phyloP scores from a whole-genome alignment of 805 yeast genomes.

The Metschnikowia corniflorae region DNA sequence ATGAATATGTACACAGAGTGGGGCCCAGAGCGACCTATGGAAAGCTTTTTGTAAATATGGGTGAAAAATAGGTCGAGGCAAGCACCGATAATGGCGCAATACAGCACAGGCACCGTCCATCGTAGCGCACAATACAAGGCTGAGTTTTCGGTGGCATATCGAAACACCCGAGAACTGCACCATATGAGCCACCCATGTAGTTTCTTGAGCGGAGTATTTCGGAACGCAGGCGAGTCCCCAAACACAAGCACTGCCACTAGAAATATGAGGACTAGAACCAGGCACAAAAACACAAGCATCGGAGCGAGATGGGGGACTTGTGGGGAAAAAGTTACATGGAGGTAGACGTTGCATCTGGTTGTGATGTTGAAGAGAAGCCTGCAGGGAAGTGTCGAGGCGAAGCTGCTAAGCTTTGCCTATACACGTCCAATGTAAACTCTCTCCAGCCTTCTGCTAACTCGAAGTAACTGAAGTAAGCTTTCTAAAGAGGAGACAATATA shows the following conservation, averaged over 20 bases:
- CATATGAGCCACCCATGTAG: slow-evolving; percentile 14
- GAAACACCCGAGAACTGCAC: slow-evolving; percentile 3
- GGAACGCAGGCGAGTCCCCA: slow-evolving; percentile 46
- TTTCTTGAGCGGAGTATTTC: slow-evolving; percentile 33
- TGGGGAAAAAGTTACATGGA: no score
- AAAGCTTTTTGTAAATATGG: slow-evolving; percentile 23
- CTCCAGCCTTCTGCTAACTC: no score
- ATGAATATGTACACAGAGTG: slow-evolving; percentile 25
- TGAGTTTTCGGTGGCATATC: slow-evolving; percentile 7
- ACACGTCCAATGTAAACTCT: no score
- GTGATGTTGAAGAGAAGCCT: no score
- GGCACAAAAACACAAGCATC: slow-evolving; percentile 12
- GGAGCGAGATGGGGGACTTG: background rate
- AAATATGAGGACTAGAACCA: slow-evolving; percentile 8
- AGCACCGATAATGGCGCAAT: slow-evolving; percentile 32
- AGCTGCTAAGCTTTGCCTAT: no score
- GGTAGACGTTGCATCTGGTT: no score
- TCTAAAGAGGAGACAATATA: no score
- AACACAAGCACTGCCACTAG: slow-evolving; percentile 36
- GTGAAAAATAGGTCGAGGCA: slow-evolving; percentile 33
- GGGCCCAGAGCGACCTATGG: slow-evolving; percentile 4
- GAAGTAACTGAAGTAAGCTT: no score
- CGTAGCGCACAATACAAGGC: slow-evolving; percentile 20
- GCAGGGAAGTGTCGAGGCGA: no score
- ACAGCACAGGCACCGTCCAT: slow-evolving; percentile 45